Evolutionary conservation across 495 filamentous ascomycete species (phyloP), one percentile per base, ranked within the genome.

Genomic region (Terfezia boudieri): DNA sequence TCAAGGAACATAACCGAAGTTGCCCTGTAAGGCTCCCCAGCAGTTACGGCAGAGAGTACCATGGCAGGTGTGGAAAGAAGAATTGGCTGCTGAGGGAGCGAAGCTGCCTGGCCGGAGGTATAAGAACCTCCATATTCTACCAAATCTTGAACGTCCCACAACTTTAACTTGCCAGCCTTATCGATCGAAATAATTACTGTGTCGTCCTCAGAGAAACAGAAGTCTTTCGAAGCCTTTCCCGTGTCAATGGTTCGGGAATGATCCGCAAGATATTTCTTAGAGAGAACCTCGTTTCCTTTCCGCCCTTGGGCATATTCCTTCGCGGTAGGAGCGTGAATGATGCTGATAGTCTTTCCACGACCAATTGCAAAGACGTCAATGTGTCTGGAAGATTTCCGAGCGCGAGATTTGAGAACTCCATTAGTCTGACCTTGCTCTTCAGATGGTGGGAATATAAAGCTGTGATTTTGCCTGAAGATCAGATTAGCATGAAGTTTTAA

Each of bases 211-310:
- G 87, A 94, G 70, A 99, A 99, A 50, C 81, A 78, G 65, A 96
- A 99, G 61, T 99, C 92, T 67, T 99, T 96, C 36, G 87, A 89
- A 50, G 92, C 92, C 69, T 99, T 99, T 52, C 92, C 92, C 53
- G 86, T 95, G 49, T 84, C 83, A 66, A 99, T 90, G 68, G 86
- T 89, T 57, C 94, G 72, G 41, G 81, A 78, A 61, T 83, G 88
- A 58, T 93, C 81, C 57, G 78, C 78, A 59, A 92, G 77, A 59
- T 92, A 92, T 61, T 79, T 85, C 64, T 92, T 65, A 3, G 63
- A 62, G 32, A 52, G 57, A 23, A 65, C 63, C 26, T 64, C 62
- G 9, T 64, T 64, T 9, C 57, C 56, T 55, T 52, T 65, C 14
- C 36, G 53, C 20, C 57, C 62, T n/a, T 77, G 71, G 56, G 82